Conservation (phyloP, 2,329 filamentous ascomycete genomes). For the Mycosphaerella arachidis region DNA sequence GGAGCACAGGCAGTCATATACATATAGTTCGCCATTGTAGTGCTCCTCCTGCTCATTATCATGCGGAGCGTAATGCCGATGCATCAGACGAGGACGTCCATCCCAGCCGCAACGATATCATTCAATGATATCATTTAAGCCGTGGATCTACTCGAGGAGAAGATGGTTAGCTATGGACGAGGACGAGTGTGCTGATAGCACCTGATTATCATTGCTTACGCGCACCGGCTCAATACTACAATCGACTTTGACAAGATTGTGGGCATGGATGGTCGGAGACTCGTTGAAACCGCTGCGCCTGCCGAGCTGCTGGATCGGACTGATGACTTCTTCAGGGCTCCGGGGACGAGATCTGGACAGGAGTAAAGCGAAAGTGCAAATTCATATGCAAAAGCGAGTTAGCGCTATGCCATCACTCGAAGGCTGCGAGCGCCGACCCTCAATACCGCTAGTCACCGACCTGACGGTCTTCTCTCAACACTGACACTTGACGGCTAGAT, state of each 20-base stretch:
- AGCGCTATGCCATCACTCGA: no score
- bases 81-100: conserved; percentile 13
- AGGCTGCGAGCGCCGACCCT: no score
- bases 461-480: no score
- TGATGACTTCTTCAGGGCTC: conserved; percentile 4
- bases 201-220: conserved; percentile 53
- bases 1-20: conserved; percentile 11
- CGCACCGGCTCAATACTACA: conserved; percentile 55
- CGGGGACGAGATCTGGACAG: conserved; percentile 1
- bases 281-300: conserved; percentile 40
- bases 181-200: conserved; percentile 49
- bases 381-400: no score
- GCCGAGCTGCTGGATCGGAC: conserved; percentile 18
- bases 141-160: no score
- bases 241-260: conserved; percentile 51
- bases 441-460: no score
- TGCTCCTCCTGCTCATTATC: conserved; percentile 15
- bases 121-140: no score
- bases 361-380: neutral
- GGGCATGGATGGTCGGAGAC: conserved; percentile 47
- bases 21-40: conserved; percentile 10
- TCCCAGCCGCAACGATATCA: conserved; percentile 18
- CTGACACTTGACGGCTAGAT: no score
- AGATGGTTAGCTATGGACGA: no score
- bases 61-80: conserved; percentile 12